A percentile compares a stretch with the other conserved stretches of the same genome.
phyloP scores from a whole-genome alignment of 257 asterid species.

The Ilex aquifolium region DNA sequence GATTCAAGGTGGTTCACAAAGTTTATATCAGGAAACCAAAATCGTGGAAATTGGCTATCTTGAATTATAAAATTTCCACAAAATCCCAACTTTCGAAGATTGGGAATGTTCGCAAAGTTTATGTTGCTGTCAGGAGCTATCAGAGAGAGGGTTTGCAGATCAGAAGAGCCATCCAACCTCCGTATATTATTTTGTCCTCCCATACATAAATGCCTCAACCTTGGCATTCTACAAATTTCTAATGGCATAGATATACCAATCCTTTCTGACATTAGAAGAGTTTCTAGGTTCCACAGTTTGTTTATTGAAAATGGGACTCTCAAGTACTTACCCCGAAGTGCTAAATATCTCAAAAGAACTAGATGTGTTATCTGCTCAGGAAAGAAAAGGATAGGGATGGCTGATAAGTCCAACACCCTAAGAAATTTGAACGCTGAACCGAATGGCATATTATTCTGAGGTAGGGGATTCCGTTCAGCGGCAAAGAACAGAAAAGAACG shows the following conservation, averaged over 20 bases:
- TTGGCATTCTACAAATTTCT: background rate
- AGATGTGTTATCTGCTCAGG: background rate
- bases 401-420: background rate
- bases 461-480: no score
- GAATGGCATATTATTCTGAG: no score
- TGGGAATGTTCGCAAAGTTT: background rate
- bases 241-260: background rate
- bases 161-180: background rate
- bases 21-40: background rate
- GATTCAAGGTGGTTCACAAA: background rate
- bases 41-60: background rate
- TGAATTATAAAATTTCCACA: background rate
- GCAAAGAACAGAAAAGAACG: no score
- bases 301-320: background rate
- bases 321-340: background rate
- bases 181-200: background rate
- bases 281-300: background rate
- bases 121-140: background rate
- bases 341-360: background rate
- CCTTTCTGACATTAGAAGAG: background rate
- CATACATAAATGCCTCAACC: background rate
- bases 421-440: no score
- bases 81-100: background rate
- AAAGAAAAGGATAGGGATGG: background rate
- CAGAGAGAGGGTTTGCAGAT: background rate